Evolutionary conservation across 805 yeast genomes (phyloP).

Genomic region (Phaffomyces thermotolerans): DNA sequence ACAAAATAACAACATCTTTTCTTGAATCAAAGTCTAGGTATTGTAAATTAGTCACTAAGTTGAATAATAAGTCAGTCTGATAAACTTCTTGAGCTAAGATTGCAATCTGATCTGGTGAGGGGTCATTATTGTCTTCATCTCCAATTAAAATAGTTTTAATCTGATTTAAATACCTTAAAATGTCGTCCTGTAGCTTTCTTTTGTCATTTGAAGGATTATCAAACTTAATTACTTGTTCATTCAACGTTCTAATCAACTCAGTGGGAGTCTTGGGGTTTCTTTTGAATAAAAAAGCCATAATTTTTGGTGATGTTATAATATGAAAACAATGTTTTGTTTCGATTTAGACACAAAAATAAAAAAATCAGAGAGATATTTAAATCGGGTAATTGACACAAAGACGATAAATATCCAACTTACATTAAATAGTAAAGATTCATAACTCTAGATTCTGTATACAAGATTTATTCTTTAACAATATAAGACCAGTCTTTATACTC

Average conservation of each 20-base stretch:
- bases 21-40: constrained; percentile 83
- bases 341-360: not conserved
- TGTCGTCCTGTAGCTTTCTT: constrained; percentile 62
- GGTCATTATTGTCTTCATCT: constrained; percentile 50
- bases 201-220: constrained; percentile 25
- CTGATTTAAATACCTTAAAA: constrained; percentile 55
- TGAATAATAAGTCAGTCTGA: constrained; percentile 57
- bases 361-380: not conserved
- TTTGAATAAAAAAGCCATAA: constrained; percentile 86
- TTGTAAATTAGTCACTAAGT: constrained; percentile 51
- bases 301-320: not conserved
- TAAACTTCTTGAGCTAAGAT: constrained; percentile 76
- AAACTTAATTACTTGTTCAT: constrained; percentile 64
- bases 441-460: no score
- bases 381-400: not conserved
- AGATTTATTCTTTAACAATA: constrained; percentile 21
- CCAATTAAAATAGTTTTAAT: constrained; percentile 62
- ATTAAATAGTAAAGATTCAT: no score
- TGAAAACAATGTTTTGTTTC: not conserved
- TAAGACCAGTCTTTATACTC: constrained; percentile 50
- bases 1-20: constrained; percentile 69
- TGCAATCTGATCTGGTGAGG: constrained; percentile 46
- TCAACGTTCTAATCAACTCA: constrained; percentile 69
- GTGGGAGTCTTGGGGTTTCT: constrained; percentile 85
- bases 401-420: no score